phyloP scores from a whole-genome alignment of 2,329 filamentous ascomycete species.

The Gnomoniopsis sp. region DNA sequence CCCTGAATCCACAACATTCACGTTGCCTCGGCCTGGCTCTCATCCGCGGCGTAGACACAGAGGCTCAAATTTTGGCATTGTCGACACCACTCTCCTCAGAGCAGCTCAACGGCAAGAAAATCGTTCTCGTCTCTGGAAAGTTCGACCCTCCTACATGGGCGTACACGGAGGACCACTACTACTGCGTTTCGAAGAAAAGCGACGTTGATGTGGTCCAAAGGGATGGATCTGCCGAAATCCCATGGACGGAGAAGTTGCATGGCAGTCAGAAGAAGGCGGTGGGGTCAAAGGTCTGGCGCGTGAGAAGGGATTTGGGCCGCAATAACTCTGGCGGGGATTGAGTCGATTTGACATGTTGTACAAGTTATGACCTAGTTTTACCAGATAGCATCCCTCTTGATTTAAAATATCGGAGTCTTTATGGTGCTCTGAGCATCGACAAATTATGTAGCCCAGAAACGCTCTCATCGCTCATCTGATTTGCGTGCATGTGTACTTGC shows the following conservation, averaged over 20 bases:
- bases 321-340: background rate
- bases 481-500: too few relatives aligned
- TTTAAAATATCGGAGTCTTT: too few relatives aligned
- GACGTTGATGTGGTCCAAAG: constrained; percentile 30
- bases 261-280: constrained; percentile 53
- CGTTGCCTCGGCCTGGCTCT: constrained; percentile 62
- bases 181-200: constrained; percentile 25
- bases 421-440: too few relatives aligned
- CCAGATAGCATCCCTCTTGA: too few relatives aligned
- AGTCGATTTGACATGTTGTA: background rate
- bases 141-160: constrained; percentile 69
- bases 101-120: constrained; percentile 38
- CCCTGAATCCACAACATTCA: constrained; percentile 58
- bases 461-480: too few relatives aligned
- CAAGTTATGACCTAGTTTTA: too few relatives aligned
- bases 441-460: too few relatives aligned
- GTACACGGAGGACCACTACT: constrained; percentile 61
- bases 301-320: constrained; percentile 57
- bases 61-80: constrained; percentile 55
- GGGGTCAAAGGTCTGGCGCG: constrained; percentile 61
- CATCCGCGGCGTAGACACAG: constrained; percentile 64
- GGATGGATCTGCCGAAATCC: constrained; percentile 31
- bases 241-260: constrained; percentile 58
- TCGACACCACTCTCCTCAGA: constrained; percentile 55
- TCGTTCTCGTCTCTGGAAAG: constrained; percentile 65